Conservation (phyloP, 179 eudicot genomes). For the Beta lomatogona region DNA sequence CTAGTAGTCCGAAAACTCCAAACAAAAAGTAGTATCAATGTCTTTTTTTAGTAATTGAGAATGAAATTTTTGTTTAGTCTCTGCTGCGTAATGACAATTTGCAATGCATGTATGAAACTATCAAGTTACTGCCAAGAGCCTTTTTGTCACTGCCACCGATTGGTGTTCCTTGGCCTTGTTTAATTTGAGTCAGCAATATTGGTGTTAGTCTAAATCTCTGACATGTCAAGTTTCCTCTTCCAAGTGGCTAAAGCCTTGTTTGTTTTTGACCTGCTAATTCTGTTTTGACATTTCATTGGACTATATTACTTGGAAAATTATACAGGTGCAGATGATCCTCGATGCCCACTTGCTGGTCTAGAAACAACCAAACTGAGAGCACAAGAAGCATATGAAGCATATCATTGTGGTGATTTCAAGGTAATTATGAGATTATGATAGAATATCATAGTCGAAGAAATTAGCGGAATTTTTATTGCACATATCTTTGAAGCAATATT, state of each 20-base stretch:
- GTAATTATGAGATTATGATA: slow-evolving; percentile 35
- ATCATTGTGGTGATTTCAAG: slow-evolving; percentile 55
- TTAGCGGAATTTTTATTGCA: not conserved
- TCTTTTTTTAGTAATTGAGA: not conserved
- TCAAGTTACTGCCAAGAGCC: not conserved
- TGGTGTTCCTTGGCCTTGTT: not conserved
- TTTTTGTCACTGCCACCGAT: not conserved
- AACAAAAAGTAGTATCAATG: not conserved
- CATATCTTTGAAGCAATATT: not conserved
- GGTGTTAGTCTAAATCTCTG: not conserved
- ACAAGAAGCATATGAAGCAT: slow-evolving; percentile 47
- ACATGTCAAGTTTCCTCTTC: too few relatives aligned
- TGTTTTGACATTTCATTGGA: not conserved
- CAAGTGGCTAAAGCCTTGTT: too few relatives aligned
- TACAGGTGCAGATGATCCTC: slow-evolving; percentile 81
- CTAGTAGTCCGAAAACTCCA: not conserved
- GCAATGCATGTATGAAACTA: not conserved
- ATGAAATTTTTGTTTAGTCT: not conserved
- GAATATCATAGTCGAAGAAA: not conserved
- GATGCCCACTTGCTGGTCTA: slow-evolving; percentile 77
- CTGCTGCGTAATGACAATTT: not conserved
- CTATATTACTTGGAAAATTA: slow-evolving; percentile 6
- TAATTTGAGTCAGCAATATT: not conserved
- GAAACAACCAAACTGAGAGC: slow-evolving; percentile 53
- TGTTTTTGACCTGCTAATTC: not conserved